These are phyloP conservation scores for Oenanthe sinensis DNA, from an alignment of 129 eudicot genomes.

Conservation along the genomic window DNA sequence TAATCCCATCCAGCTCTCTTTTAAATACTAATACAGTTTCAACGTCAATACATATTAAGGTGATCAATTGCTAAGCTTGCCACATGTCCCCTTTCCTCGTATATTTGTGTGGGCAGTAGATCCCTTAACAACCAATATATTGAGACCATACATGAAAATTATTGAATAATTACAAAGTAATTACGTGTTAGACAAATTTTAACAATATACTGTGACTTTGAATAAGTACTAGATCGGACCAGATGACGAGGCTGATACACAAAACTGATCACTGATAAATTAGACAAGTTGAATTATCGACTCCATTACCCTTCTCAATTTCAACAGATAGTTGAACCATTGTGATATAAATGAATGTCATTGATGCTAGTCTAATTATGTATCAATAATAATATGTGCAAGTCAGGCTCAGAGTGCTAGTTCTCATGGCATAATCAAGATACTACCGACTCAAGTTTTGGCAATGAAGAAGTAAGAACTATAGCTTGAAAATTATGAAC, in stretches of 20 bases:
- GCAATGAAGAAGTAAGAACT: too few species aligned
- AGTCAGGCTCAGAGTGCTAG: too few species aligned
- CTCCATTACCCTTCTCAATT: conserved; percentile 63
- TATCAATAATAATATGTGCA: too few species aligned
- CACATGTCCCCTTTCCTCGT: neutral
- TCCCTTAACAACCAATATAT: neutral
- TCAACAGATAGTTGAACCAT: conserved; percentile 31
- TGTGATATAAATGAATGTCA: too few species aligned
- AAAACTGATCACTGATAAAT: neutral
- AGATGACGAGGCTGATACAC: neutral
- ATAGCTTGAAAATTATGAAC: neutral
- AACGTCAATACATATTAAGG: neutral
- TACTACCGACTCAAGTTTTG: too few species aligned
- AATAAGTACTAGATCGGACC: neutral
- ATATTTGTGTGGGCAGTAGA: neutral
- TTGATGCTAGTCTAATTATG: too few species aligned
- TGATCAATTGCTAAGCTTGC: neutral
- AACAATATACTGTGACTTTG: neutral
- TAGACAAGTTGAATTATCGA: neutral
- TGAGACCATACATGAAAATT: too few species aligned
- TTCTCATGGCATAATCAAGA: too few species aligned
- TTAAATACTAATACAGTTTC: neutral
- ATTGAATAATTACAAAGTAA: too few species aligned
- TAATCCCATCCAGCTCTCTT: neutral
- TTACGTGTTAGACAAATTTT: neutral